Conservation (phyloP, 768 basidiomycete genomes). For the Termitomyces sp. region DNA sequence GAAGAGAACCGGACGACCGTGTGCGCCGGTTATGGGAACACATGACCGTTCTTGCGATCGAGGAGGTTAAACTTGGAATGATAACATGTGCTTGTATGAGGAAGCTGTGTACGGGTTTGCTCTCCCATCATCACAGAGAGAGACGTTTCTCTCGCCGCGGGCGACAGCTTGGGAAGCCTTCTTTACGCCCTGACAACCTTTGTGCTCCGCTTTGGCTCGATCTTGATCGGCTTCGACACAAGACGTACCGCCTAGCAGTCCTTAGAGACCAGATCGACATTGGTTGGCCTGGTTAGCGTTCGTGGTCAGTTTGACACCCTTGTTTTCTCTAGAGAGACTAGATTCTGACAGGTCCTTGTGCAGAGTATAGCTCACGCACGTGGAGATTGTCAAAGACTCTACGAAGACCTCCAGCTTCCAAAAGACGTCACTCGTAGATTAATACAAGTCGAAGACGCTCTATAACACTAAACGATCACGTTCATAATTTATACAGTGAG, state of each 20-base stretch:
- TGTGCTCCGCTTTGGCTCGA: not conserved
- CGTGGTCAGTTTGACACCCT: not conserved
- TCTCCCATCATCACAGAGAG: constrained; percentile 1
- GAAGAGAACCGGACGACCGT: not conserved
- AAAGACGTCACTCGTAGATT: not conserved
- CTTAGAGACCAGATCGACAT: not conserved
- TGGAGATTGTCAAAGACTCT: not conserved
- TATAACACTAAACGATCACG: not conserved
- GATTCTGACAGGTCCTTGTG: not conserved
- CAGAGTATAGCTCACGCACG: not conserved
- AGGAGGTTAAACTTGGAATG: constrained; percentile 6
- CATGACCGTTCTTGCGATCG: constrained; percentile 9
- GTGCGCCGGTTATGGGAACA: constrained; percentile 3
- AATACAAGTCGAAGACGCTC: not conserved
- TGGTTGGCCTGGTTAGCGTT: not conserved
- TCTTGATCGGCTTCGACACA: not conserved
- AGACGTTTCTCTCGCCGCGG: not conserved
- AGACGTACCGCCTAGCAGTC: not conserved
- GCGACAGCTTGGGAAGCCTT: not conserved
- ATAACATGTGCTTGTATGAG: constrained; percentile 7
- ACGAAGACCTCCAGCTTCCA: not conserved
- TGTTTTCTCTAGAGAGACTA: not conserved
- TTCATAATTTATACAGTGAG: not conserved
- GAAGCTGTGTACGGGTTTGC: not conserved
- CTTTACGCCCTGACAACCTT: not conserved